These are phyloP conservation scores for Phalaenopsis aphrodite DNA, from an alignment of 106 monocot species.

Conservation along the genomic window DNA sequence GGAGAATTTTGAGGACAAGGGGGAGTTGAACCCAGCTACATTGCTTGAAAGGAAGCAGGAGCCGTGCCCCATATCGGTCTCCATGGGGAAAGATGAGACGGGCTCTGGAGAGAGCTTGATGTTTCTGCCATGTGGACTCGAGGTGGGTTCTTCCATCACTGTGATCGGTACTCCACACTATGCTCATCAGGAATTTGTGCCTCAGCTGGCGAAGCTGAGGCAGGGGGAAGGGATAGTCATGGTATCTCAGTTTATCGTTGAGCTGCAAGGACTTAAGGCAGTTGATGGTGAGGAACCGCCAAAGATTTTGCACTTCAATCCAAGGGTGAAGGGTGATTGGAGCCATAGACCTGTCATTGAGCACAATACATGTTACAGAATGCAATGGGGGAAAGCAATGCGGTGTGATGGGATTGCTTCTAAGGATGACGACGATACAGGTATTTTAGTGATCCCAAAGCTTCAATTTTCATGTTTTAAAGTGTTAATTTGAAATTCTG, in stretches of 20 bases:
- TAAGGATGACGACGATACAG: constrained; percentile 41
- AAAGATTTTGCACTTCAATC: constrained; percentile 77
- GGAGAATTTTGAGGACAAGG: constrained; percentile 16
- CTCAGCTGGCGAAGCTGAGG: constrained; percentile 31
- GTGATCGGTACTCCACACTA: constrained; percentile 60
- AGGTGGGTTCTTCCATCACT: constrained; percentile 65
- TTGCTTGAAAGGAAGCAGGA: constrained; percentile 22
- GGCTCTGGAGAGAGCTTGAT: constrained; percentile 29
- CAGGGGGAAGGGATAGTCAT: constrained; percentile 39
- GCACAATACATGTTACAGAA: constrained; percentile 81
- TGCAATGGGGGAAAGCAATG: constrained; percentile 82
- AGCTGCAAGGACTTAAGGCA: constrained; percentile 75
- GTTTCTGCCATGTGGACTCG: constrained; percentile 73
- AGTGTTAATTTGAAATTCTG: neutral
- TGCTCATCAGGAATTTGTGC: constrained; percentile 55
- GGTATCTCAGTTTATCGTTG: constrained; percentile 84
- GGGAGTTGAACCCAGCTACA: neutral
- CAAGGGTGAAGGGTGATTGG: constrained; percentile 79
- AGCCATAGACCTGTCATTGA: constrained; percentile 64
- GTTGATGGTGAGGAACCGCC: constrained; percentile 87
- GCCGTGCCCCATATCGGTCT: constrained; percentile 55
- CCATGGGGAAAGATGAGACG: constrained; percentile 14
- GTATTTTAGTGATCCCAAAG: constrained; percentile 8
- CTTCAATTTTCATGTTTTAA: neutral
- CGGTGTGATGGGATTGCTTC: constrained; percentile 42